phyloP scores from a whole-genome alignment of 768 basidiomycete species.

The Boletus coccyginus region DNA sequence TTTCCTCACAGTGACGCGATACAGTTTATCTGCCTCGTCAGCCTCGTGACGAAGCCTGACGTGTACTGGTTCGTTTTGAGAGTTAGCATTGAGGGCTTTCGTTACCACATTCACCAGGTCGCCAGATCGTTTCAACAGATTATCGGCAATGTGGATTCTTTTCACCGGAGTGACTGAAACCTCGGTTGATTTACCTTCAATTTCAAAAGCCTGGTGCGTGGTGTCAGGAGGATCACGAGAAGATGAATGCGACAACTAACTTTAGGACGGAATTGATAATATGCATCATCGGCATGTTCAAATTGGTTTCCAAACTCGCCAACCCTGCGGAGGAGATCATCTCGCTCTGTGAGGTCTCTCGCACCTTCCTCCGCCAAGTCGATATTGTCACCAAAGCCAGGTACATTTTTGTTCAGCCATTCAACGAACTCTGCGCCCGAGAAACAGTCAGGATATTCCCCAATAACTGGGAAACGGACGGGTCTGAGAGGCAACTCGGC shows the following conservation, averaged over 20 bases:
- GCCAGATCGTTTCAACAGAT: constrained; percentile 64
- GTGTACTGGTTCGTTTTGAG: constrained; percentile 59
- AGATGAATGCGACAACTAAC: constrained; percentile 36
- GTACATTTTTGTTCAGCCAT: constrained; percentile 79
- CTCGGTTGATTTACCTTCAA: constrained; percentile 27
- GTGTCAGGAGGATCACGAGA: constrained; percentile 22
- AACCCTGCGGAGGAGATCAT: constrained; percentile 62
- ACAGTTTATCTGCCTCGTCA: constrained; percentile 74
- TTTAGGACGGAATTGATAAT: constrained; percentile 82
- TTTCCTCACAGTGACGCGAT: constrained; percentile 75
- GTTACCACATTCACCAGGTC: constrained; percentile 69
- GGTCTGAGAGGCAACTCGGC: constrained; percentile 67
- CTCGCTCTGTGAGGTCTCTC: constrained; percentile 49
- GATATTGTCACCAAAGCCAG: constrained; percentile 72
- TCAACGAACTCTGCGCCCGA: constrained; percentile 85
- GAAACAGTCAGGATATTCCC: constrained; percentile 85
- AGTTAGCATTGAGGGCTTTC: constrained; percentile 57
- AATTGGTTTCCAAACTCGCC: constrained; percentile 84
- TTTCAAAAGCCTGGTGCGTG: constrained; percentile 26
- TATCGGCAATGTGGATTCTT: constrained; percentile 45
- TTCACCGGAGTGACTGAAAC: constrained; percentile 20
- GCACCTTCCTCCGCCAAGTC: constrained; percentile 79
- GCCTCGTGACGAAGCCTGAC: constrained; percentile 75
- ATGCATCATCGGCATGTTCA: constrained; percentile 74
- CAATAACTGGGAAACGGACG: constrained; percentile 74